Percentiles rank a stretch among this genome's conserved stretches.
These are phyloP conservation scores for Drechslerella coelobrocha DNA, from an alignment of 2,329 filamentous ascomycete genomes.

Conservation along the genomic window DNA sequence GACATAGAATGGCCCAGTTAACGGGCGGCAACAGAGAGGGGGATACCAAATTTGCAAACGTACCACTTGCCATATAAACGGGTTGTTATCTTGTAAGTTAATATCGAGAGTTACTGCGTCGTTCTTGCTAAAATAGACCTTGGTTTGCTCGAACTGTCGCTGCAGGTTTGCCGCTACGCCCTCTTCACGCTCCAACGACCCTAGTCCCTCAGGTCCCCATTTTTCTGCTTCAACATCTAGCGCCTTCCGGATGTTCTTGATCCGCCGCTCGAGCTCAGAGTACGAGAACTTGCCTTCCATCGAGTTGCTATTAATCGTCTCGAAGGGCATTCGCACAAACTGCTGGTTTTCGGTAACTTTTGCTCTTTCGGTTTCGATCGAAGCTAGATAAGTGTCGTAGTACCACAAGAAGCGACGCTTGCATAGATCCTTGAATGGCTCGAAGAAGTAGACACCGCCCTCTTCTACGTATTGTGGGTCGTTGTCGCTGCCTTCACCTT, in stretches of 20 bases:
- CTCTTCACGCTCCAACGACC: conserved; percentile 69
- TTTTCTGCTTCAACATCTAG: conserved; percentile 73
- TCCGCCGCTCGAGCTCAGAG: conserved; percentile 71
- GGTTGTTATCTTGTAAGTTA: conserved; percentile 78
- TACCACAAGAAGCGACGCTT: conserved; percentile 97
- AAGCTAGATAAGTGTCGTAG: conserved; percentile 80
- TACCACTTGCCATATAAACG: conserved; percentile 75
- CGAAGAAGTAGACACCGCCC: conserved; percentile 62
- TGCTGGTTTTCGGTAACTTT: conserved; percentile 69
- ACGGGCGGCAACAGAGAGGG: background rate
- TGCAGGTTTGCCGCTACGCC: conserved; percentile 81
- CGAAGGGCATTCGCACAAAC: conserved; percentile 89
- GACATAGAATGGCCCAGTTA: background rate
- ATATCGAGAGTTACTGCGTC: conserved; percentile 76
- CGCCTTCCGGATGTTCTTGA: conserved; percentile 71
- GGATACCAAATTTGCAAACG: conserved; percentile 4
- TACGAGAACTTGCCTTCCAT: conserved; percentile 93
- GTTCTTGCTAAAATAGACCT: conserved; percentile 74
- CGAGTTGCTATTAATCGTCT: conserved; percentile 69
- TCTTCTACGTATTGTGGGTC: conserved; percentile 36
- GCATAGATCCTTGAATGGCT: conserved; percentile 87
- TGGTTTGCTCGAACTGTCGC: conserved; percentile 83
- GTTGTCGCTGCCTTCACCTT: conserved; percentile 60
- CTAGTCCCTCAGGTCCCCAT: conserved; percentile 75
- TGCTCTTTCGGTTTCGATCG: conserved; percentile 69